These are phyloP conservation scores for Metschnikowia reukaufii DNA, from an alignment of 805 yeast species.

Conservation along the genomic window DNA sequence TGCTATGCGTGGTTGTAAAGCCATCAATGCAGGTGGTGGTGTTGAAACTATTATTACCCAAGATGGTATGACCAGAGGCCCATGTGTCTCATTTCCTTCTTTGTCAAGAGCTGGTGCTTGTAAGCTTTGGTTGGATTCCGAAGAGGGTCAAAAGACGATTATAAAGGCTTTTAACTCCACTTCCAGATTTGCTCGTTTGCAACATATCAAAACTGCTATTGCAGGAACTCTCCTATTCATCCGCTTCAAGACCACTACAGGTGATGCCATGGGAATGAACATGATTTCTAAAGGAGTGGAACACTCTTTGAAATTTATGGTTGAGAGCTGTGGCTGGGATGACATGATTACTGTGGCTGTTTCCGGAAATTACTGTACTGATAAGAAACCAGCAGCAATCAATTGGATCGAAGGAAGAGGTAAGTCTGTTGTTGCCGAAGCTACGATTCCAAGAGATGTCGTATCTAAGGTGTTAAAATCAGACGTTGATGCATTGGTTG, in stretches of 20 bases:
- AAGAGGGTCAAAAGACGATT: conserved; percentile 80
- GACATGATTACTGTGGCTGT: conserved; percentile 93
- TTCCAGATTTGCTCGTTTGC: conserved; percentile 94
- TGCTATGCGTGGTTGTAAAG: conserved; percentile 98
- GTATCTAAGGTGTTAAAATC: conserved; percentile 85
- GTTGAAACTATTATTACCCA: conserved; percentile 85
- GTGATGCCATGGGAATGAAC: conserved; percentile 99
- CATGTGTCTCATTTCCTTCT: conserved; percentile 87
- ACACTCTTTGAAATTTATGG: conserved; percentile 77
- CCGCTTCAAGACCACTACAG: conserved; percentile 97
- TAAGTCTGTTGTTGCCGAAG: conserved; percentile 95
- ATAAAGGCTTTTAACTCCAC: conserved; percentile 94
- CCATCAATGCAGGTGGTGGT: conserved; percentile 97
- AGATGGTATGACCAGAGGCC: conserved; percentile 99
- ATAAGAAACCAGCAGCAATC: conserved; percentile 96
- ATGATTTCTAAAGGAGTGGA: conserved; percentile 99
- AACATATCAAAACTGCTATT: conserved; percentile 85
- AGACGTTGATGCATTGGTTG: conserved; percentile 88
- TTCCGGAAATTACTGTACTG: conserved; percentile 97
- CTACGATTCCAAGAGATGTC: conserved; percentile 77
- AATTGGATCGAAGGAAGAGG: conserved; percentile 99
- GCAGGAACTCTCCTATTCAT: conserved; percentile 90
- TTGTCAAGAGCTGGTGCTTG: conserved; percentile 90
- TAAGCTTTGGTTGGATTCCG: conserved; percentile 92
- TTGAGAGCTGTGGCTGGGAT: conserved; percentile 83